Conservation (phyloP, 371 early-diverging fungal genomes). For the Lichtheimia hyalospora region DNA sequence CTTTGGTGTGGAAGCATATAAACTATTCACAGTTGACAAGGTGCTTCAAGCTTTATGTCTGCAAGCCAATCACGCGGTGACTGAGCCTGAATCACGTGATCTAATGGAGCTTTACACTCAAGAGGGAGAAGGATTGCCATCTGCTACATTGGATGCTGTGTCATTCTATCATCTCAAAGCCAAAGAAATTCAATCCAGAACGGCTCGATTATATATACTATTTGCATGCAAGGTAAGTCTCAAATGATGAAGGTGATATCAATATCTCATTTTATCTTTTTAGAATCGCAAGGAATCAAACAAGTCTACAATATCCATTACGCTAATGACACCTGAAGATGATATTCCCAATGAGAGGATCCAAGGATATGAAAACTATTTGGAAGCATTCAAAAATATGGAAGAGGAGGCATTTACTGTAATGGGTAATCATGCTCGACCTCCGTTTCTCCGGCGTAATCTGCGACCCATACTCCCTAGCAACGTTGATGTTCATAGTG, state of each 20-base stretch:
- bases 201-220: conserved; percentile 73
- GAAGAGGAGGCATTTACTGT: neutral
- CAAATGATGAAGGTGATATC: neutral
- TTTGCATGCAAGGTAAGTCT: conserved; percentile 60
- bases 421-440: neutral
- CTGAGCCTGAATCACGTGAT: conserved; percentile 1
- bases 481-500: conserved; percentile 2
- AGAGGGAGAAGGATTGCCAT: neutral
- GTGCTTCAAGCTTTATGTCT: conserved; percentile 60
- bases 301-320: conserved; percentile 3
- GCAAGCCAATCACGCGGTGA: conserved; percentile 47
- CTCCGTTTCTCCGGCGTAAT: neutral
- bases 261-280: neutral
- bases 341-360: neutral
- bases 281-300: neutral
- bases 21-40: conserved; percentile 86
- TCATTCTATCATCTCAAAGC: conserved; percentile 70
- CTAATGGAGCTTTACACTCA: conserved; percentile 3
- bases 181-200: conserved; percentile 62
- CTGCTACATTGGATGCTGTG: neutral
- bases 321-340: conserved; percentile 3
- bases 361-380: conserved; percentile 3
- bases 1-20: conserved; percentile 85
- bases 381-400: neutral
- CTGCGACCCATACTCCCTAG: neutral